Evolutionary conservation across 768 basidiomycete genomes (phyloP), one percentile per base, ranked within the genome.

Genomic region (Dendrothele bispora): DNA sequence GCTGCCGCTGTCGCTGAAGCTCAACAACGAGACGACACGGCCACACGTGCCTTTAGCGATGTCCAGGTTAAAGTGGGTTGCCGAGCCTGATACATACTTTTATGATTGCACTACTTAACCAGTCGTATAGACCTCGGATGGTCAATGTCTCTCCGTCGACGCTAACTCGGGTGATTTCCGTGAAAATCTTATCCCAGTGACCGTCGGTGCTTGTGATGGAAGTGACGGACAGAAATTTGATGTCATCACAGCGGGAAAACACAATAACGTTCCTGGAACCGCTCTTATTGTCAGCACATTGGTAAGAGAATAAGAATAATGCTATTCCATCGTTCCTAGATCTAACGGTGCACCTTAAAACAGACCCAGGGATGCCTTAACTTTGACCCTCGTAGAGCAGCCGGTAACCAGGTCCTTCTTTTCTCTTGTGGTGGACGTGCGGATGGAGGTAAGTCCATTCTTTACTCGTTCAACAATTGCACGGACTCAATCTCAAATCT

Each of bases 391-490:
- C 50, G 59, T 18, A 49, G 59, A 17, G 52, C 52, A 10, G 39
- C 46, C 24, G 59, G 59, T 11, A 49, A 60, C 49, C 56, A 57
- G 40, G 56, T 60, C 29, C 24, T 60, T 24, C 52, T 60, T 21
- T 60, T 60, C 55, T 58, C 59, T 7, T 60, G 59, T 43, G 59
- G 59, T 43, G 59, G 58, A 15, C 57, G 57, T 21, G 57, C 57
- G 21, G 57, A 59, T 29, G 57, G 57, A 26, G 29, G 55, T 57
- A 27, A 46, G 54, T 55, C n/a, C n/a, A n/a, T n/a, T n/a, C n/a
- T n/a, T n/a, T n/a, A n/a, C n/a, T n/a, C n/a, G n/a, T n/a, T n/a
- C n/a, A n/a, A n/a, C n/a, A n/a, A n/a, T n/a, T n/a, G n/a, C n/a
- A n/a, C n/a, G n/a, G n/a, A n/a, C n/a, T n/a, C n/a, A n/a, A n/a